Evolutionary conservation across 1,284 basidiomycete genomes (phyloP).

Genomic region (Fomitiporia mediterranea): DNA sequence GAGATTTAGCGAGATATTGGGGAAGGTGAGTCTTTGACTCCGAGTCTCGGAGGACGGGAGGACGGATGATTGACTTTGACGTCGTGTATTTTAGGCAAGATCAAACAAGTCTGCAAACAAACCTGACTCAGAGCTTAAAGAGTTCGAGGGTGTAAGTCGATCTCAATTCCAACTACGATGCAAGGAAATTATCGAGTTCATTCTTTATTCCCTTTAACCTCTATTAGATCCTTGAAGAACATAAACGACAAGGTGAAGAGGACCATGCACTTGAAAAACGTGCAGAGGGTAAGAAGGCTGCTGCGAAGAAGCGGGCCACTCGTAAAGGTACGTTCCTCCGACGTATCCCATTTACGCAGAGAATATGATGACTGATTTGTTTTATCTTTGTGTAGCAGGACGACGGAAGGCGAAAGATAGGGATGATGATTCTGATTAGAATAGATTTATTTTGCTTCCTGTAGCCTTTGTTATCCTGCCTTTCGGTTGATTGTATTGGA

Average conservation of each 20-base stretch:
- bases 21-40: too few relatives aligned
- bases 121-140: constrained; percentile 83
- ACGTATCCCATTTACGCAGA: background rate
- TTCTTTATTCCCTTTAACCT: too few relatives aligned
- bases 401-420: constrained; percentile 7
- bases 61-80: background rate
- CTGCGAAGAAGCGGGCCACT: constrained; percentile 63
- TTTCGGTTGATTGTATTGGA: too few relatives aligned
- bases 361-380: too few relatives aligned
- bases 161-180: background rate
- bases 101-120: constrained; percentile 87
- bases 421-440: constrained; percentile 12
- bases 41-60: too few relatives aligned
- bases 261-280: constrained; percentile 86
- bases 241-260: constrained; percentile 82
- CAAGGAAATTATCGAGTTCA: constrained; percentile 22
- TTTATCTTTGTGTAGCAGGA: background rate
- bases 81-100: constrained; percentile 49
- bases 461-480: too few relatives aligned
- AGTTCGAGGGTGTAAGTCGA: constrained; percentile 71
- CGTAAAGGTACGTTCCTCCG: constrained; percentile 36
- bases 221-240: constrained; percentile 74
- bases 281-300: constrained; percentile 76
- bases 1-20: constrained; percentile 85
- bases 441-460: too few relatives aligned